Conservation (phyloP, 257 asterid genomes). For the Echites panduratus region DNA sequence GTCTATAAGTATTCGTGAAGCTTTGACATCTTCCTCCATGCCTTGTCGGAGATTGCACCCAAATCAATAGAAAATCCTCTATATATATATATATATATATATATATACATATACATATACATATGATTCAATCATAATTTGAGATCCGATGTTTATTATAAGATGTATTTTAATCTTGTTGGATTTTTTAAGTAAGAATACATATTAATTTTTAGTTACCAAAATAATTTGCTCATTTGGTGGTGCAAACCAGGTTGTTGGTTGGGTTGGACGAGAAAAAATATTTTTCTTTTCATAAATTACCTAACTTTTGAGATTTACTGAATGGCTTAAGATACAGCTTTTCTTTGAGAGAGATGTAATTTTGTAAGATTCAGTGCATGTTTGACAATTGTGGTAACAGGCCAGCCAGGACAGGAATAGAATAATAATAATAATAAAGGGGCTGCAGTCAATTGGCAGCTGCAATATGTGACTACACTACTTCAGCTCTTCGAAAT, state of each 20-base stretch:
- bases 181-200: too few relatives aligned
- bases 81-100: too few relatives aligned
- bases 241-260: background rate
- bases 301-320: background rate
- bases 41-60: background rate
- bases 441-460: too few relatives aligned
- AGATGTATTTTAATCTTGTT: too few relatives aligned
- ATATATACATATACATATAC: too few relatives aligned
- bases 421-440: background rate
- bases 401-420: background rate
- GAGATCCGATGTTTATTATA: too few relatives aligned
- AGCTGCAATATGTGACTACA: too few relatives aligned
- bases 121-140: too few relatives aligned
- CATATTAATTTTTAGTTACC: too few relatives aligned
- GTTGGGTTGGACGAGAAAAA: background rate
- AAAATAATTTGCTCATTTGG: too few relatives aligned
- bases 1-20: background rate
- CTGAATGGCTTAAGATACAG: background rate
- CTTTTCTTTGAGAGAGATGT: background rate
- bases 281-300: background rate
- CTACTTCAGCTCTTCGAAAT: too few relatives aligned
- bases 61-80: background rate
- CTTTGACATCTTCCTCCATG: conserved; percentile 4
- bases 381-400: background rate
- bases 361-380: background rate